Percentiles rank a stretch among this genome's conserved stretches.
Evolutionary conservation across 805 yeast species (phyloP).

Genomic region (Cyberlindnera euphorbiae): DNA sequence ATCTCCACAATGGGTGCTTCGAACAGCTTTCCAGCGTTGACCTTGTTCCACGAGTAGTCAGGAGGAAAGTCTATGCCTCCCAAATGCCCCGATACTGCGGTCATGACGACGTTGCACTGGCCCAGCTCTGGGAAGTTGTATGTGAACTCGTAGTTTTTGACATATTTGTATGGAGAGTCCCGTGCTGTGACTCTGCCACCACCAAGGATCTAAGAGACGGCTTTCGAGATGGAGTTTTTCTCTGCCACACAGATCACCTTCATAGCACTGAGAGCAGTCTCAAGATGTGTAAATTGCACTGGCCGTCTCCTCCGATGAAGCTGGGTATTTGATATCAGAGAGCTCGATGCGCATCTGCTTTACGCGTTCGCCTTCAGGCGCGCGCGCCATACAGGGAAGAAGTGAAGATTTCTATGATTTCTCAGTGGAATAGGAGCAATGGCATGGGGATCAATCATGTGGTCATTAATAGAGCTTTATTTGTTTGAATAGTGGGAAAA

Average conservation of each 20-base stretch:
- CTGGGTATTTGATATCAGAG: too few relatives aligned
- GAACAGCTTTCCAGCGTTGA: constrained; percentile 61
- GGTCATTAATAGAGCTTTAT: too few relatives aligned
- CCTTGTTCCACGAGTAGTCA: constrained; percentile 50
- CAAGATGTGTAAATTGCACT: too few relatives aligned
- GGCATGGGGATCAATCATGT: too few relatives aligned
- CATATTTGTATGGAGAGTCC: constrained; percentile 51
- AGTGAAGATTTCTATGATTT: too few relatives aligned
- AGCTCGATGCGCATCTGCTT: too few relatives aligned
- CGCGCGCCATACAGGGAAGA: too few relatives aligned
- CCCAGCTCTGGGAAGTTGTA: constrained; percentile 63
- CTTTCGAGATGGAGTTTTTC: constrained; percentile 90
- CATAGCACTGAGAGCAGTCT: constrained; percentile 35
- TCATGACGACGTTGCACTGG: constrained; percentile 77
- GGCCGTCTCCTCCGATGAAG: too few relatives aligned
- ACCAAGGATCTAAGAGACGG: constrained; percentile 68
- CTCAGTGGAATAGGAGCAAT: too few relatives aligned
- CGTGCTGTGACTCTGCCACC: constrained; percentile 58
- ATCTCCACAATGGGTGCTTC: constrained; percentile 58
- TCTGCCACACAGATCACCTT: constrained; percentile 92
- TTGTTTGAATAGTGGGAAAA: too few relatives aligned
- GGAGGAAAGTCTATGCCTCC: constrained; percentile 60
- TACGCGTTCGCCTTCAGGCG: too few relatives aligned
- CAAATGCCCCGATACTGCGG: constrained; percentile 88
- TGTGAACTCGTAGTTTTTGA: constrained; percentile 74